phyloP scores from a whole-genome alignment of 1,284 basidiomycete genomes.

The Trichosporon coremiiforme region DNA sequence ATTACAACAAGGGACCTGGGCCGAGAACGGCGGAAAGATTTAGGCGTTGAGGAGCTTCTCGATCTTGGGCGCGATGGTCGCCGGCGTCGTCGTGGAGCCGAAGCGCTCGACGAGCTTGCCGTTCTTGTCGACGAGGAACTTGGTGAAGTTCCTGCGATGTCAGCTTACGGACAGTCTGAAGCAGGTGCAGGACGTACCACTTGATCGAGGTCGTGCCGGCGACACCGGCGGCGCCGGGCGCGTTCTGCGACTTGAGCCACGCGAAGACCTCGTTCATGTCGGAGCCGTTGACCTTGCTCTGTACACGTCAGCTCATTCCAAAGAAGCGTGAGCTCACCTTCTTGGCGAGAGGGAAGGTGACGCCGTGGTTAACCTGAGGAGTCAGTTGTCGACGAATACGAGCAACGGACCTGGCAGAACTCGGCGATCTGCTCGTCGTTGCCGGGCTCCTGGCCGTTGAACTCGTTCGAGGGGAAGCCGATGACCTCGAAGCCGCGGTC shows the following conservation, averaged over 20 bases:
- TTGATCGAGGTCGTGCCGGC: slow-evolving; percentile 52
- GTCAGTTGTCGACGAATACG: neutral
- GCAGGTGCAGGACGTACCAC: slow-evolving; percentile 29
- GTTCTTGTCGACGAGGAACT: slow-evolving; percentile 50
- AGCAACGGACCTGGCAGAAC: slow-evolving; percentile 57
- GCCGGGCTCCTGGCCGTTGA: slow-evolving; percentile 69
- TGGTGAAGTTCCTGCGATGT: slow-evolving; percentile 48
- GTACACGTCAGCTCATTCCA: slow-evolving; percentile 58
- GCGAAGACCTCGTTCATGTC: slow-evolving; percentile 75
- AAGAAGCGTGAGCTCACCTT: slow-evolving; percentile 58
- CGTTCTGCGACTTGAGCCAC: slow-evolving; percentile 69
- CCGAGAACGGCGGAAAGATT: neutral
- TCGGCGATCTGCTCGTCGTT: slow-evolving; percentile 68
- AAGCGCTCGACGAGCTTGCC: slow-evolving; percentile 48
- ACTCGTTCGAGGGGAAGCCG: slow-evolving; percentile 61
- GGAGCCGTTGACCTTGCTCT: slow-evolving; percentile 85
- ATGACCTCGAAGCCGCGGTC: slow-evolving; percentile 58
- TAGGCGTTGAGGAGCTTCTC: slow-evolving; percentile 40
- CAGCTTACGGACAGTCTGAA: neutral
- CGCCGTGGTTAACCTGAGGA: slow-evolving; percentile 69
- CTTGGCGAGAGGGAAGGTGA: slow-evolving; percentile 80
- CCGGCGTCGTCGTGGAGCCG: slow-evolving; percentile 45
- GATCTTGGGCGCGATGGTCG: slow-evolving; percentile 44
- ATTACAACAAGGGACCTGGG: slow-evolving; percentile 5
- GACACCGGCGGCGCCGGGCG: slow-evolving; percentile 36